A percentile compares a stretch with the other conserved stretches of the same genome.
Conservation (phyloP, 2,329 filamentous ascomycete species). For the Talaromyces rugulosus region DNA sequence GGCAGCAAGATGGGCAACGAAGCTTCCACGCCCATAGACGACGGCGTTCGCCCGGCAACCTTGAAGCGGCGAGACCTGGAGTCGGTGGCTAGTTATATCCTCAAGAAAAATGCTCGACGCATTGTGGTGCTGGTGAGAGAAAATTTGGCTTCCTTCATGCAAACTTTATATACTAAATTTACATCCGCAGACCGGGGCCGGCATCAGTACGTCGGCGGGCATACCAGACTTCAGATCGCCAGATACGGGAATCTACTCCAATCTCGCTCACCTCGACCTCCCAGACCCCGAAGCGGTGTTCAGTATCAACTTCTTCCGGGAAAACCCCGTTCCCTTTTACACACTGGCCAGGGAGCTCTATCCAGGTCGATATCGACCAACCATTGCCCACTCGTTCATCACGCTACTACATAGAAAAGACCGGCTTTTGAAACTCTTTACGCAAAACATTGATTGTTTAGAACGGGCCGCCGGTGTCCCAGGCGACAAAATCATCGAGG, state of each 20-base stretch:
- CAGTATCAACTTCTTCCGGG: constrained; percentile 81
- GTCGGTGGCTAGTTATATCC: constrained; percentile 76
- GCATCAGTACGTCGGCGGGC: constrained; percentile 53
- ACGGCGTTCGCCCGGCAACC: constrained; percentile 60
- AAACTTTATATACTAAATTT: constrained; percentile 1
- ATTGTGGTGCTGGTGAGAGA: constrained; percentile 72
- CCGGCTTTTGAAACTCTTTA: constrained; percentile 80
- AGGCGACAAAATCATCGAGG: constrained; percentile 76
- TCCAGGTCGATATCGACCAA: constrained; percentile 83
- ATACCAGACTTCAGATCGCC: constrained; percentile 86
- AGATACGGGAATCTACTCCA: constrained; percentile 82
- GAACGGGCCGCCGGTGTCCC: constrained; percentile 85
- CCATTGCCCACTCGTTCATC: constrained; percentile 86
- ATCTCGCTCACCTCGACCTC: constrained; percentile 78
- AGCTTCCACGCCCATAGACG: constrained; percentile 63
- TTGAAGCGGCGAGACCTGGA: constrained; percentile 66
- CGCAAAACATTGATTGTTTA: constrained; percentile 96
- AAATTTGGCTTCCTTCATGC: background rate
- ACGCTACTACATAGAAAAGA: constrained; percentile 74
- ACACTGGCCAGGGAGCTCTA: constrained; percentile 87
- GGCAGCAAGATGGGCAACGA: constrained; percentile 72
- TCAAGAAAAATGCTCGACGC: constrained; percentile 59
- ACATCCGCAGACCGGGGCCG: constrained; percentile 65
- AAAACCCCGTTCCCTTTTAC: constrained; percentile 87
- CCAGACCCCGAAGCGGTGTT: constrained; percentile 92